These are phyloP conservation scores for Sarocladium oryzae DNA, from an alignment of 2,329 filamentous ascomycete species.

Conservation along the genomic window DNA sequence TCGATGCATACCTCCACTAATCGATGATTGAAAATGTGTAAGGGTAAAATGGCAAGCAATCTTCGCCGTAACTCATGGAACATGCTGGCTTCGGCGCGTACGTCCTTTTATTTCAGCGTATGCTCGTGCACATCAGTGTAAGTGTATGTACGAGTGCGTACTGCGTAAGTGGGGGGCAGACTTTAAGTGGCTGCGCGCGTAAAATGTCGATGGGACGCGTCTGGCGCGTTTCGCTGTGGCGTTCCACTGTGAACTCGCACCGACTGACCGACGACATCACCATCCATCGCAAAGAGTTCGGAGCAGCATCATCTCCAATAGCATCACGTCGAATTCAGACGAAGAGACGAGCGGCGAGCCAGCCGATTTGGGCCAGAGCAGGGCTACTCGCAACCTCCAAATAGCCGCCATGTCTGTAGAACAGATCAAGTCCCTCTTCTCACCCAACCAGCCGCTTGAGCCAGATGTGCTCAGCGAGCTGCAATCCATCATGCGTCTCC, in stretches of 20 bases:
- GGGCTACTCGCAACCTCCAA: background rate
- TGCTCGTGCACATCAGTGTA: no score
- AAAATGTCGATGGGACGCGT: slow-evolving; percentile 3
- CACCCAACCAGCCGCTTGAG: slow-evolving; percentile 47
- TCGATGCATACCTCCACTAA: no score
- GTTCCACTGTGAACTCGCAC: no score
- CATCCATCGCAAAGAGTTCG: background rate
- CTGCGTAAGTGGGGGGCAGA: background rate
- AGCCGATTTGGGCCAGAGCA: background rate
- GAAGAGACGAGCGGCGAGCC: background rate
- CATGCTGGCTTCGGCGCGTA: no score
- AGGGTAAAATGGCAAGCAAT: no score
- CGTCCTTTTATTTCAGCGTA: no score
- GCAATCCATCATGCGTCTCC: slow-evolving; percentile 77
- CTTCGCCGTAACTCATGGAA: no score
- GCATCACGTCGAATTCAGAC: background rate
- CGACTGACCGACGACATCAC: background rate
- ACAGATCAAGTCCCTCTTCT: slow-evolving; percentile 29
- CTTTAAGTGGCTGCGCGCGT: slow-evolving; percentile 4
- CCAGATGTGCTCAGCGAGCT: slow-evolving; percentile 76
- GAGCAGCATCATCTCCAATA: background rate
- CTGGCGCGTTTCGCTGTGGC: slow-evolving; percentile 6
- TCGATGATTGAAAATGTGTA: no score
- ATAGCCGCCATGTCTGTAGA: slow-evolving; percentile 27
- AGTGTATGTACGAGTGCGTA: background rate